Evolutionary conservation across 139 green algal species (phyloP), one percentile per base, ranked within the genome.

Genomic region (Chlorella sp.): DNA sequence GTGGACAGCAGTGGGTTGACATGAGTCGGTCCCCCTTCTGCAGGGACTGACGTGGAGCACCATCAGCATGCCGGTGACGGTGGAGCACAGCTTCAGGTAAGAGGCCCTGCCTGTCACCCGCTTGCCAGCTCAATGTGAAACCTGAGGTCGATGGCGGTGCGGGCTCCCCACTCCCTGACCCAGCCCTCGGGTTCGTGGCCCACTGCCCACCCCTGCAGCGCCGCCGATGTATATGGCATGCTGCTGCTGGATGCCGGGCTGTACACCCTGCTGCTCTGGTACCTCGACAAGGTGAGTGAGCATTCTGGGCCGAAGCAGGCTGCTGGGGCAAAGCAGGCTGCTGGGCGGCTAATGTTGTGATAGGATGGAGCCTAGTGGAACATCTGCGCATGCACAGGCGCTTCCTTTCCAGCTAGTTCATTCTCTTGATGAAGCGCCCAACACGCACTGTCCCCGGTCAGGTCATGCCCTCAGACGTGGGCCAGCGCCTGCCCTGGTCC

Each of bases 191-290:
- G 26, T 25, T 32, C 69, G 17, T 75, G 28, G 20, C 20, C 39
- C 25, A 2, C 44, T 65, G 26, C 41, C 4, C 26, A 11, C 12
- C 55, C 34, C 30, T 32, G 68, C 80, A 93, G 85, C 65, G 90
- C 88, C 1, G 84, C 60, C 28, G 87, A 44, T 39, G 87, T 96
- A 30, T 87, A 95, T 69, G 41, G 36, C 67, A 90, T 96, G 81
- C 88, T 97, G 62, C 68, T 85, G 7, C 41, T 93, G 62, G 94
- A 97, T 51, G 74, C 94, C 5, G 47, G 91, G 26, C 74, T 96
- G 47, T 97, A 90, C 73, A 72, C 28, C 28, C 47, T 80, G 2
- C 83, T 95, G 36, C 90, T 90, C 1, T 94, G 90, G 89, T 96
- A 96, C 81, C 80, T 93, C 32, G 94, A 96, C 74, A 90, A 95